phyloP scores from a whole-genome alignment of 2,329 filamentous ascomycete genomes.

The Stemphylium lycopersici region DNA sequence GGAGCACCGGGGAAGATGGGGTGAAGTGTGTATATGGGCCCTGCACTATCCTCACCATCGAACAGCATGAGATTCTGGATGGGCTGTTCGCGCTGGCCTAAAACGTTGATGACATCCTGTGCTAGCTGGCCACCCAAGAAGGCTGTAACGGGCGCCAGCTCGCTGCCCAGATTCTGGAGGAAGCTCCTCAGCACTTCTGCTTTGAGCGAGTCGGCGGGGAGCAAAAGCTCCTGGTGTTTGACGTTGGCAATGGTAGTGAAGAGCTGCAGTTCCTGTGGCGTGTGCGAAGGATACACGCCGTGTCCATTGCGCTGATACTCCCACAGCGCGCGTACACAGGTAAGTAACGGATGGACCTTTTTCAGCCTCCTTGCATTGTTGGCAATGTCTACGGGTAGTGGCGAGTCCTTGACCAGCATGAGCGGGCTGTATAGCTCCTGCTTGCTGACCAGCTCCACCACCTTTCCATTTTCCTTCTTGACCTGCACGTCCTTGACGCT shows the following conservation, averaged over 20 bases:
- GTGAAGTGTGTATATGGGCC: conserved; percentile 81
- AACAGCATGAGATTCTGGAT: conserved; percentile 95
- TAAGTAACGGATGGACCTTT: conserved; percentile 81
- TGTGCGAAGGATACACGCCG: conserved; percentile 55
- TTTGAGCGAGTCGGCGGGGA: conserved; percentile 54
- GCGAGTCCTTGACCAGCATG: conserved; percentile 80
- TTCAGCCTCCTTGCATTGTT: conserved; percentile 71
- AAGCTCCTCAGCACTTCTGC: conserved; percentile 78
- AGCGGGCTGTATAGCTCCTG: conserved; percentile 89
- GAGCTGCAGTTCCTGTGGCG: conserved; percentile 62
- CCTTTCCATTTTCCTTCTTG: conserved; percentile 66
- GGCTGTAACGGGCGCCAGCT: conserved; percentile 85
- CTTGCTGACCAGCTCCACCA: conserved; percentile 88
- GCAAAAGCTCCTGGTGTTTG: conserved; percentile 71
- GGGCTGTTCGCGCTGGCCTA: conserved; percentile 88
- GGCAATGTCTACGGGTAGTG: conserved; percentile 70
- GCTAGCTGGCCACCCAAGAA: conserved; percentile 89
- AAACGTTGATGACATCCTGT: conserved; percentile 96
- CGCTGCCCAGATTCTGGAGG: conserved; percentile 81
- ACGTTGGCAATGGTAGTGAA: conserved; percentile 81
- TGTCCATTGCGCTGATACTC: conserved; percentile 69
- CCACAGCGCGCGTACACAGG: conserved; percentile 89
- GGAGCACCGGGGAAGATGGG: conserved; percentile 59
- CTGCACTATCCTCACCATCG: conserved; percentile 80
- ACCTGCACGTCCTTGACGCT: conserved; percentile 74